Percentiles rank a stretch among this genome's conserved stretches.
phyloP scores from a whole-genome alignment of 345 rosid genomes.

The Adansonia digitata region DNA sequence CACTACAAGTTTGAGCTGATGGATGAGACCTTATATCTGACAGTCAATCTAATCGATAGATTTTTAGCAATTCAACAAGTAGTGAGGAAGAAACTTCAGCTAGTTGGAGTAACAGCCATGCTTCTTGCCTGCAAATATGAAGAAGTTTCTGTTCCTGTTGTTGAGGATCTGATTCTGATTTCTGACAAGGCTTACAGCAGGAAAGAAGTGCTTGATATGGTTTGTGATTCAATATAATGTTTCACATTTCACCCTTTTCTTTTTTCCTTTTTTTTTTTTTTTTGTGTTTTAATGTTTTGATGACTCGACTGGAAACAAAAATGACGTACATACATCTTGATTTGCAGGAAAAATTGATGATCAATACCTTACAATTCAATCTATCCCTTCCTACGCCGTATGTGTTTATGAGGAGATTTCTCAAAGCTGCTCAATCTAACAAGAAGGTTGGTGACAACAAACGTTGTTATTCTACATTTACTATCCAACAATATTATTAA shows the following conservation, averaged over 20 bases:
- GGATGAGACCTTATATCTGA: conserved; percentile 93
- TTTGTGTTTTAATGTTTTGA: neutral
- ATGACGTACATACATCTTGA: neutral
- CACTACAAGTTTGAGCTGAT: conserved; percentile 97
- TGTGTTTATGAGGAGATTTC: conserved; percentile 90
- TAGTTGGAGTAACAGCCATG: conserved; percentile 92
- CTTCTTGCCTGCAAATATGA: conserved; percentile 97
- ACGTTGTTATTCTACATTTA: neutral
- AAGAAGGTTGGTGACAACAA: conserved; percentile 50
- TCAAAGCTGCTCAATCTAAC: conserved; percentile 80
- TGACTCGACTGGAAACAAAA: neutral
- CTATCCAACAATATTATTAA: neutral
- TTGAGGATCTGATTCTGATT: conserved; percentile 85
- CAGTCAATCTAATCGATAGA: conserved; percentile 87
- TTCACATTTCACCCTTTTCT: neutral
- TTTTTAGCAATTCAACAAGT: conserved; percentile 64
- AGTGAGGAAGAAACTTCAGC: conserved; percentile 88
- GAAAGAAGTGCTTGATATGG: conserved; percentile 79
- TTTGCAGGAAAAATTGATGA: conserved; percentile 82
- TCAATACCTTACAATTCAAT: conserved; percentile 66
- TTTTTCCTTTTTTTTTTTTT: too few relatives aligned
- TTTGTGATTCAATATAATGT: conserved; percentile 13
- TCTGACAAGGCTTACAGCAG: conserved; percentile 87
- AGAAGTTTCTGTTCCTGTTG: conserved; percentile 93
- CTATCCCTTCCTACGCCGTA: conserved; percentile 82